Conservation (phyloP, 306 rosid species). For the Vachellia collinsii region DNA sequence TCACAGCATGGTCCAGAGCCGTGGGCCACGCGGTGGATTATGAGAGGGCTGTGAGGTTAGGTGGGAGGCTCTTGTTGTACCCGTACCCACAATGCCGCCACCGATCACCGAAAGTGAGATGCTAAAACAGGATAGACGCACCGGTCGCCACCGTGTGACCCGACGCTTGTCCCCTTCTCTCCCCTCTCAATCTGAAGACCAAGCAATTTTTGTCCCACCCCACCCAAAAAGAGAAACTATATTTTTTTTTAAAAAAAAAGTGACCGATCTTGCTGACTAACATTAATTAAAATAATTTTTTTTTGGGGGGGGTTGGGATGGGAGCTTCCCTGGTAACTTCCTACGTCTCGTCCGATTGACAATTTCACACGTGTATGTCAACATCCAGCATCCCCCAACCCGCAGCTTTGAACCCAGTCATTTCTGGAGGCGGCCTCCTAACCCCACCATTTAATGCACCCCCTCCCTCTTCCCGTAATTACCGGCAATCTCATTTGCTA, state of each 20-base stretch:
- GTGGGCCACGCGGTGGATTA: not conserved
- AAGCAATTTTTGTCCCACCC: not conserved
- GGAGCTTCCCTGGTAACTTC: slow-evolving; percentile 45
- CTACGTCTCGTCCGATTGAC: slow-evolving; percentile 17
- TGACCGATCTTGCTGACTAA: not conserved
- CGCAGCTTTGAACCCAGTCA: slow-evolving; percentile 11
- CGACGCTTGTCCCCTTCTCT: slow-evolving; percentile 3
- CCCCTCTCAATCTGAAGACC: not conserved
- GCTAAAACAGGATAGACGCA: slow-evolving; percentile 2
- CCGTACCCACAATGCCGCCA: slow-evolving; percentile 9
- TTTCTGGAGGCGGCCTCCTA: not conserved
- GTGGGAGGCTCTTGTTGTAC: not conserved
- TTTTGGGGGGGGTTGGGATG: not conserved
- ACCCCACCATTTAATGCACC: not conserved
- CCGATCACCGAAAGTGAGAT: slow-evolving; percentile 40
- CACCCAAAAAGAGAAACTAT: not conserved
- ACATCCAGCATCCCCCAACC: not conserved
- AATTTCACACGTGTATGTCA: slow-evolving; percentile 26
- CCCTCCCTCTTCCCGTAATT: not conserved
- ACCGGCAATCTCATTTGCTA: not conserved
- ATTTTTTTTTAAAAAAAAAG: not conserved
- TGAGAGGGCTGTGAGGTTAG: not conserved
- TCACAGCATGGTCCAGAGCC: not conserved
- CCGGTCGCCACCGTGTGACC: slow-evolving; percentile 25
- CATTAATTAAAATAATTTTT: not conserved